Conservation (phyloP, 208 protist genomes). For the Leishmania arabica region DNA sequence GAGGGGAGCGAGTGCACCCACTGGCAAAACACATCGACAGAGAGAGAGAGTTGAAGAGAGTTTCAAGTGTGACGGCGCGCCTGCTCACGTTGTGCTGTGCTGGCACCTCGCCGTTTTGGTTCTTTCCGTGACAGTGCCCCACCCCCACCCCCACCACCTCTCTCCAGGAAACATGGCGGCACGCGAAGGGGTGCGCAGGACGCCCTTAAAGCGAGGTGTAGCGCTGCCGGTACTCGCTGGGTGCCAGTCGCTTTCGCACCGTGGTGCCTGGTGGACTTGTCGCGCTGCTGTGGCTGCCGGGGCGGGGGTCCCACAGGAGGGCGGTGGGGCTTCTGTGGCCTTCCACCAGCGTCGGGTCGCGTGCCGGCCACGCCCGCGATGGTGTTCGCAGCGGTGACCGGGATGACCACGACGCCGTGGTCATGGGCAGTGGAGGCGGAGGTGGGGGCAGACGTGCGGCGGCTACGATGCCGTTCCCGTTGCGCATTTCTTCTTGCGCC, state of each 20-base stretch:
- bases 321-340: neutral
- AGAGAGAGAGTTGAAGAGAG: neutral
- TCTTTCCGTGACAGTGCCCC: no score
- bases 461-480: neutral
- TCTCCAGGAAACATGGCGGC: neutral
- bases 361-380: neutral
- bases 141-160: neutral
- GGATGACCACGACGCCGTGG: neutral
- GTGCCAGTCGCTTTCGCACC: constrained; percentile 15
- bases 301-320: neutral
- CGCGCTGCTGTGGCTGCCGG: neutral
- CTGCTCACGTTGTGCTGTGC: neutral
- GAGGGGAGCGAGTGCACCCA: neutral
- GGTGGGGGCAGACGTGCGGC: neutral
- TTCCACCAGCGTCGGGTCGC: neutral
- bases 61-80: neutral
- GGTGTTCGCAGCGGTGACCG: constrained; percentile 4
- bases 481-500: constrained; percentile 38
- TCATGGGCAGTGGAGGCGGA: neutral
- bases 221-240: constrained; percentile 33
- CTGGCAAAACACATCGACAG: neutral
- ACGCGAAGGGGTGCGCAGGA: neutral
- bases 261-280: neutral
- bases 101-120: neutral
- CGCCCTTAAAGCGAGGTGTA: constrained; percentile 30